Evolutionary conservation across 768 basidiomycete species (phyloP).

Genomic region (Lactarius psammicola): DNA sequence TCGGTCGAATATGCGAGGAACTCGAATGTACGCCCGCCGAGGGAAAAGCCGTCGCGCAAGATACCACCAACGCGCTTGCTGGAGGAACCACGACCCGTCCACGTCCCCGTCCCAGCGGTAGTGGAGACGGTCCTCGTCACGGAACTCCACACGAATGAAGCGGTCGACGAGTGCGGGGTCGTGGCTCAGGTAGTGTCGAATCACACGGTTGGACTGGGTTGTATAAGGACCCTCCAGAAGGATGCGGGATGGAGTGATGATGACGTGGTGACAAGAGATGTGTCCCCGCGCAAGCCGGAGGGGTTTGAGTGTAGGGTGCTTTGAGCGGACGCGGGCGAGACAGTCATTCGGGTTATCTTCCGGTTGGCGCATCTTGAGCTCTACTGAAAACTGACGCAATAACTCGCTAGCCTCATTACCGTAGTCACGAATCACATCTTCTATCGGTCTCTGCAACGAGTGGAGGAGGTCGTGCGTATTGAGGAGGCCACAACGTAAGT

Average conservation of each 20-base stretch:
- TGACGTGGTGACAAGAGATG: conserved; percentile 72
- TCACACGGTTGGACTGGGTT: conserved; percentile 76
- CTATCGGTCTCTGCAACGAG: conserved; percentile 45
- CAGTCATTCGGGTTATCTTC: conserved; percentile 45
- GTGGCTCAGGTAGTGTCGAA: conserved; percentile 52
- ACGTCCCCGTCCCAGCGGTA: conserved; percentile 71
- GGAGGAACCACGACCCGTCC: conserved; percentile 55
- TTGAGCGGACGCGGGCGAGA: conserved; percentile 41
- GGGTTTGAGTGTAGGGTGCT: conserved; percentile 26
- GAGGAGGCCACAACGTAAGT: conserved; percentile 63
- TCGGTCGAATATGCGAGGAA: conserved; percentile 82
- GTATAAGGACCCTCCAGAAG: conserved; percentile 74
- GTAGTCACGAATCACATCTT: conserved; percentile 39
- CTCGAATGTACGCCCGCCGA: conserved; percentile 71
- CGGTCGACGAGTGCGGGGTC: conserved; percentile 51
- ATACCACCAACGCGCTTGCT: conserved; percentile 34
- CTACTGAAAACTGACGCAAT: conserved; percentile 54
- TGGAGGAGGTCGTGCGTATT: conserved; percentile 55
- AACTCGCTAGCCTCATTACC: conserved; percentile 42
- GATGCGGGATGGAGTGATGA: conserved; percentile 71
- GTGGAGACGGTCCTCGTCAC: conserved; percentile 76
- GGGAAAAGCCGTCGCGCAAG: conserved; percentile 61
- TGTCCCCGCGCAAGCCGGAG: conserved; percentile 37
- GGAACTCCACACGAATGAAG: conserved; percentile 82
- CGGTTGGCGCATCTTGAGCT: conserved; percentile 45